Conservation (phyloP, 352 stramenopile genomes). For the Phytophthora tentaculata region DNA sequence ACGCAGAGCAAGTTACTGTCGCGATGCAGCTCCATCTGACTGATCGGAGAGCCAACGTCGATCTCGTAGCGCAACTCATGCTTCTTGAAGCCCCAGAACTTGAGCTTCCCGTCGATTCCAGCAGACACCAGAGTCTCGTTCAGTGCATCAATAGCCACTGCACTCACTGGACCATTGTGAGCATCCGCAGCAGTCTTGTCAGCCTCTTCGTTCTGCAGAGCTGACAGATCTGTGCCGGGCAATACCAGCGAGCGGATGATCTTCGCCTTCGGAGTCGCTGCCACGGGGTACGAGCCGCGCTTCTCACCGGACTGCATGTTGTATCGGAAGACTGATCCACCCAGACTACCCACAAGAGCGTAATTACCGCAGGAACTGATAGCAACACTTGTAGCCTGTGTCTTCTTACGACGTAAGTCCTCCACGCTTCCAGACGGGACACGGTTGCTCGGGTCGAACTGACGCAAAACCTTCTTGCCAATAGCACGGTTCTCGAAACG, state of each 20-base stretch:
- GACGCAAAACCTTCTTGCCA: conserved; percentile 91
- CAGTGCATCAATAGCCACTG: conserved; percentile 87
- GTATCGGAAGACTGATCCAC: conserved; percentile 94
- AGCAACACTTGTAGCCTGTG: conserved; percentile 70
- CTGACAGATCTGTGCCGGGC: conserved; percentile 47
- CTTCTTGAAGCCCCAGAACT: conserved; percentile 92
- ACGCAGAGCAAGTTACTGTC: conserved; percentile 90
- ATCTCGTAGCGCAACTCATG: conserved; percentile 73
- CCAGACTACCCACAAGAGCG: conserved; percentile 92
- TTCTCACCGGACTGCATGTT: conserved; percentile 95
- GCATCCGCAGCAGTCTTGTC: conserved; percentile 40
- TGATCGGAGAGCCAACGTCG: conserved; percentile 79
- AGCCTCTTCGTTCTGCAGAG: conserved; percentile 42
- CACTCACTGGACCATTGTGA: conserved; percentile 85
- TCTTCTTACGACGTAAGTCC: conserved; percentile 68
- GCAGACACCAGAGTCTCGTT: conserved; percentile 85
- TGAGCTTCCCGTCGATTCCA: conserved; percentile 88
- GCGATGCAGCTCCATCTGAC: conserved; percentile 83
- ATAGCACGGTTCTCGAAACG: conserved; percentile 93
- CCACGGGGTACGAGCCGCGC: conserved; percentile 90
- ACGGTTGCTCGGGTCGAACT: conserved; percentile 83
- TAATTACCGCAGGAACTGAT: conserved; percentile 95
- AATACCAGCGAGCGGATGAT: conserved; percentile 73
- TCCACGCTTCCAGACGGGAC: conserved; percentile 65
- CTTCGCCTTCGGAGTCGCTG: conserved; percentile 68